Base-by-base conservation (phyloP, 495 filamentous ascomycete species). In the Tricharina praecox region DNA sequence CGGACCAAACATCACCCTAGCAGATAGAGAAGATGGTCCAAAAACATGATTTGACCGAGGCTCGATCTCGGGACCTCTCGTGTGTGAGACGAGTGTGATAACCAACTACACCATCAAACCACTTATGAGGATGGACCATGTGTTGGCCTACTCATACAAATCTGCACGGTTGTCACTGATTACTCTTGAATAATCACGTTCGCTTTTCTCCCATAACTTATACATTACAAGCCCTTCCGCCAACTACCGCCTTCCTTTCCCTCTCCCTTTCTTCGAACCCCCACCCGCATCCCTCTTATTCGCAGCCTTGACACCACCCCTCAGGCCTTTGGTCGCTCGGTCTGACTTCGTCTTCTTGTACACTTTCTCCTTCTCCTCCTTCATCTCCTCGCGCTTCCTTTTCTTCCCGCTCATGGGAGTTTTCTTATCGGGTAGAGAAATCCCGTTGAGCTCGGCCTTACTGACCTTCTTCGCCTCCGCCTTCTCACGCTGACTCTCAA, bases 401-500 rank as follows among this genome's bases (percentile, higher is more conserved):
- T 94, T 85, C 72, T 97, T 97, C 51, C 79, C 79, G 65, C 82
- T 92, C 45, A 95, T 63, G 64, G 79, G 84, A 41, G 70, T 67
- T 53, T 65, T 63, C 39, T 72, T 69, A 61, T 78, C 76, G 41
- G 74, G 77, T 39, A 71, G 63, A 36, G 66, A 68, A 1, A 74
- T 71, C 0, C 84, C 85, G 60, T 87, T 86, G 53, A 86, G 58
- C 49, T 75, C 74, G 8, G 63, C 66, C 36, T 66, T 66, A 2
- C 72, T 75, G 23, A 61, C 61, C 48, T 79, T 74, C 65, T 79
- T 81, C 9, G 82, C 76, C 33, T 66, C 66, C 55, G 68, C 69
- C 76, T 96, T 96, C 46, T 90, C 85, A 55, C 72, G 67, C 63
- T 96, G 81, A 3, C 69, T 79, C 71, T 93, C 84, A 64, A 99